Base-by-base conservation (phyloP, 176 grass and related monocot species). In the Chloris gayana region DNA sequence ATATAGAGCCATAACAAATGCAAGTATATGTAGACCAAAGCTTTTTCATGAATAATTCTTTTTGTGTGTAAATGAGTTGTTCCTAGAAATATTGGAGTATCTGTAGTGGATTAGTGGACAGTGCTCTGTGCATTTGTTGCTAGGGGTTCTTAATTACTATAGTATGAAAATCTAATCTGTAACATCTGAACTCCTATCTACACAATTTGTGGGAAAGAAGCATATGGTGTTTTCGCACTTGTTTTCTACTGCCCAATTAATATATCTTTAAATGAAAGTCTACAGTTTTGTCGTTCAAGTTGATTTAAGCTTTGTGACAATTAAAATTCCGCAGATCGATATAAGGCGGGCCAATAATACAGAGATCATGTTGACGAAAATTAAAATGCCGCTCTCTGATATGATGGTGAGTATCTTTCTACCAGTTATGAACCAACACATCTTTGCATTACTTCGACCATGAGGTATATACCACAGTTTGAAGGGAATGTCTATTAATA, bases 301-400 rank as follows among this genome's bases (percentile, higher is more conserved):
- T 26, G 24, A 29, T 75, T 7, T 76, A 54, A 21, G 56, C 26
- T 64, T 32, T 26, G 6, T 65, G 22, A 73, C 47, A 77, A 61
- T 87, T 41, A 58, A 50, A 61, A 69, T 63, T 76, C 46, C 79
- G 60, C 85, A 98, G 95, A 78, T 98, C 0, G 95, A 98, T 76
- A 25, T 94, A 87, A 87, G 89, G 74, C 77, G 95, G 70, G 95
- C 95, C n/a, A 94, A 94, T 87, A 98, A 98, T 71, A 92, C 92
- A 34, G 95, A 98, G 70, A 98, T 98, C 83, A 98, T 98, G 95
- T 82, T 98, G 83, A 98, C 95, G n/a, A 98, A 94, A 91, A 98
- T 98, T 81, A 98, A 98, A 85, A 98, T 98, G 95, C 95, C 95
- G 12, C 81, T 94, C 44, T 45, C 89, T 53, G 95, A 98, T 77